These are phyloP conservation scores for Hypholoma sublateritium DNA, from an alignment of 768 basidiomycete species.

Conservation along the genomic window DNA sequence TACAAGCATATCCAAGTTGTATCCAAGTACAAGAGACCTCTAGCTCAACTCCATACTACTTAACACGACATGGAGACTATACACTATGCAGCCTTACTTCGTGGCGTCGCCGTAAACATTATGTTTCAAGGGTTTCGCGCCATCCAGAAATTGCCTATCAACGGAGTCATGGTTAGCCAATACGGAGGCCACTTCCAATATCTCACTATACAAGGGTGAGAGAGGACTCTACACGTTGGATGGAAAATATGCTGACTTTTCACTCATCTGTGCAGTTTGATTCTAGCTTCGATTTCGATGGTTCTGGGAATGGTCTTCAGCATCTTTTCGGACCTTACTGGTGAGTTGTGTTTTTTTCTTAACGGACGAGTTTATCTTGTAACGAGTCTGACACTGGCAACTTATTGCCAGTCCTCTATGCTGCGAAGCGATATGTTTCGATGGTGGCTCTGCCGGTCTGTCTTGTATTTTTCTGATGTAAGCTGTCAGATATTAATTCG, in stretches of 20 bases:
- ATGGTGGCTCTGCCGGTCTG: slow-evolving; percentile 69
- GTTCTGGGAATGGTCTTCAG: slow-evolving; percentile 30
- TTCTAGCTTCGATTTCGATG: slow-evolving; percentile 36
- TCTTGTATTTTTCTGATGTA: background rate
- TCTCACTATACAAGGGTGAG: slow-evolving; percentile 77
- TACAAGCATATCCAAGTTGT: background rate
- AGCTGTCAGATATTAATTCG: background rate
- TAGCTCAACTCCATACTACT: background rate
- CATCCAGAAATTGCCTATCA: slow-evolving; percentile 24
- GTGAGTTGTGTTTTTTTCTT: slow-evolving; percentile 20
- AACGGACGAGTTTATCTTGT: background rate
- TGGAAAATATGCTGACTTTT: background rate
- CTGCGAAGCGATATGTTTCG: slow-evolving; percentile 55
- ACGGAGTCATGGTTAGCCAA: slow-evolving; percentile 37
- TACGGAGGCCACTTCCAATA: slow-evolving; percentile 71
- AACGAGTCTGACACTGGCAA: background rate
- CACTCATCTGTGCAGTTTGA: slow-evolving; percentile 27
- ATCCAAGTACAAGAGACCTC: background rate
- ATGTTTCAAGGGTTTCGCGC: slow-evolving; percentile 38
- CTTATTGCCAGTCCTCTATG: slow-evolving; percentile 31
- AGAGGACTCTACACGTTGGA: background rate
- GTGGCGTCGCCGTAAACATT: slow-evolving; percentile 27
- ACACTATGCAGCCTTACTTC: slow-evolving; percentile 19
- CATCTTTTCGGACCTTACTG: slow-evolving; percentile 27
- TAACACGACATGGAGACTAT: background rate